Percentiles rank a stretch among this genome's conserved stretches.
Evolutionary conservation across 768 basidiomycete genomes (phyloP).

Genomic region (Neoboletus subvelutipes): DNA sequence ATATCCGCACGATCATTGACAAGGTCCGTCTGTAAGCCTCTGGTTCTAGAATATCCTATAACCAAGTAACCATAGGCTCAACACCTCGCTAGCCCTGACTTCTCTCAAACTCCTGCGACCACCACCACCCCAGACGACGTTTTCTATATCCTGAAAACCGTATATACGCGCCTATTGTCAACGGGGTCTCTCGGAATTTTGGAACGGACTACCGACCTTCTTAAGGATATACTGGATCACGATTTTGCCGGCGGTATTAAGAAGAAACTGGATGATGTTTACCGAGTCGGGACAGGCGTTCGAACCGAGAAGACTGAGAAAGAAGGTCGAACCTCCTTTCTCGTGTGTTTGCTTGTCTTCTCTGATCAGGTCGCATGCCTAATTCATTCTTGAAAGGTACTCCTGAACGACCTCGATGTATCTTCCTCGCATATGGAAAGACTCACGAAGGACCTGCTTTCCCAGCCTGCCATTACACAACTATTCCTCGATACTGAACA

Average conservation of each 20-base stretch:
- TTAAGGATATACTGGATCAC: conserved; percentile 75
- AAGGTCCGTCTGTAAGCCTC: conserved; percentile 52
- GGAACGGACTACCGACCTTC: conserved; percentile 54
- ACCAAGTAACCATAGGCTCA: conserved; percentile 62
- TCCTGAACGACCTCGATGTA: conserved; percentile 92
- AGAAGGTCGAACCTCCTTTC: conserved; percentile 77
- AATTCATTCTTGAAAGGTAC: conserved; percentile 49
- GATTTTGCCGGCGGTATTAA: conserved; percentile 82
- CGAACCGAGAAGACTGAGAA: conserved; percentile 76
- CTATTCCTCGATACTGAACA: conserved; percentile 66
- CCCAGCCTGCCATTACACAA: conserved; percentile 56
- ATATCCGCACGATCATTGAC: conserved; percentile 79
- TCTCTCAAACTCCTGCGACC: conserved; percentile 56
- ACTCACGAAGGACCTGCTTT: conserved; percentile 63
- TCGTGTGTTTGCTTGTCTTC: conserved; percentile 52
- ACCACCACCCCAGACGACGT: conserved; percentile 90
- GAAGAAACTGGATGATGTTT: conserved; percentile 86
- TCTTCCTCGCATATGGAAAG: conserved; percentile 89
- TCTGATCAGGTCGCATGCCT: background rate
- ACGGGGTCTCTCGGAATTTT: conserved; percentile 67
- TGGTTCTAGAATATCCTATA: background rate
- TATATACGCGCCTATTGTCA: conserved; percentile 73
- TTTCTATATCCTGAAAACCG: conserved; percentile 91
- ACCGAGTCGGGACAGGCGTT: conserved; percentile 52
- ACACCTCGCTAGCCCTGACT: conserved; percentile 73